Conservation (phyloP, 2,329 filamentous ascomycete species). For the Alternaria panax region DNA sequence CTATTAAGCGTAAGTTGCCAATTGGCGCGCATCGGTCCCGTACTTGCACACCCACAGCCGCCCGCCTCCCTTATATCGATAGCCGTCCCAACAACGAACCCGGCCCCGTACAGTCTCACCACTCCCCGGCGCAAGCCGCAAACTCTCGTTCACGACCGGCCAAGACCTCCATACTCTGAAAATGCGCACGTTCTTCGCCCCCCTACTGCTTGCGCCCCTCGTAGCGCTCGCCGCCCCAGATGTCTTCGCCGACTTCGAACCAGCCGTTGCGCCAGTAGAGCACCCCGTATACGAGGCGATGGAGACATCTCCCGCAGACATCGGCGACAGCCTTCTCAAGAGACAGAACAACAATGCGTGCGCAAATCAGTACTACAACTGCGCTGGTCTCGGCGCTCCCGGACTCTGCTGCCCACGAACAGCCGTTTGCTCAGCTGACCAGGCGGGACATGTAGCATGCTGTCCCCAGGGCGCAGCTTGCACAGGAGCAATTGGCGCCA, state of each 20-base stretch:
- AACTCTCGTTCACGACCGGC: slow-evolving; percentile 6
- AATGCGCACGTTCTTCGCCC: slow-evolving; percentile 39
- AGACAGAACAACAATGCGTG: slow-evolving; percentile 55
- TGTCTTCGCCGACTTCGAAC: slow-evolving; percentile 41
- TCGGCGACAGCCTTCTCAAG: slow-evolving; percentile 38
- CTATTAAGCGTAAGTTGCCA: background rate
- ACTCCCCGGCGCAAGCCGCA: slow-evolving; percentile 19
- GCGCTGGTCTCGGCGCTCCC: slow-evolving; percentile 60
- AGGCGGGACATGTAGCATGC: slow-evolving; percentile 66
- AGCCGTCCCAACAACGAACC: slow-evolving; percentile 2
- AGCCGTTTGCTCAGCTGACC: slow-evolving; percentile 64
- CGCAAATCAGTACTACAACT: slow-evolving; percentile 61
- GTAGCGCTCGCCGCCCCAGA: slow-evolving; percentile 40
- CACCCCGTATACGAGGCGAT: slow-evolving; percentile 33
- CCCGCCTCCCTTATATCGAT: slow-evolving; percentile 16
- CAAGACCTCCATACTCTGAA: slow-evolving; percentile 13
- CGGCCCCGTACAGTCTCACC: slow-evolving; percentile 13
- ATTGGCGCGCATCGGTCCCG: background rate
- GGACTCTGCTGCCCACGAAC: slow-evolving; percentile 63
- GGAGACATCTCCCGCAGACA: slow-evolving; percentile 31
- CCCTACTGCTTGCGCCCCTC: slow-evolving; percentile 40
- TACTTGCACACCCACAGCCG: background rate
- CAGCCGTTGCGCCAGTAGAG: slow-evolving; percentile 32
- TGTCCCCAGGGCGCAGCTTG: slow-evolving; percentile 66
- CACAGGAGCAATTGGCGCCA: slow-evolving; percentile 54